Base-by-base conservation (phyloP, 306 rosid species). In the Cicer judaicum region DNA sequence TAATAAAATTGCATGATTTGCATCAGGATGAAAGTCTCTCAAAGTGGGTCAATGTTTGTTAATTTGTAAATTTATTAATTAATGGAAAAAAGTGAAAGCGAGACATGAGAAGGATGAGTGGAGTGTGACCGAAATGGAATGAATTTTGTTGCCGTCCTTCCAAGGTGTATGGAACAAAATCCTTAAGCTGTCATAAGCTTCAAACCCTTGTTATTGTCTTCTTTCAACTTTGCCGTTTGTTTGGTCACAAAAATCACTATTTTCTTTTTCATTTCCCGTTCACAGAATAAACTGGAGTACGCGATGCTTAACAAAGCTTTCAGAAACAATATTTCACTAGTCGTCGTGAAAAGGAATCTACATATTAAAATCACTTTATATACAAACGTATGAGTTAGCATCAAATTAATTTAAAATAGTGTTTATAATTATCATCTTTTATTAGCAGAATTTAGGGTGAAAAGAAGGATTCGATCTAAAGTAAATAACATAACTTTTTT, bases 101-200 rank as follows among this genome's bases (percentile, higher is more conserved):
- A 66, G 60, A 72, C 38, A 8, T 13, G 79, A 57, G 38, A 3
- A 34, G 10, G 56, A 6, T 11, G 52, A 77, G 44, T 49, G 42
- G 70, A 56, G 50, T 62, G 75, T 24, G 59, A 73, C 75, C 59
- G 29, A 67, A 66, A 7, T 15, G 12, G 15, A 42, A 38, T 6
- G 40, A 24, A 38, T 36, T 66, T 65, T 19, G 39, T 68, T 69
- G 80, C 77, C 65, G 72, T 69, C 63, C 68, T 75, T 78, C 83
- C 83, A 39, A 4, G 77, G 57, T 53, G 65, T 53, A 73, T 78
- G 86, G 80, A 73, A 78, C 47, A 67, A 73, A 73, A 67, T 42
- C 64, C 15, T 10, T 34, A 34, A 11, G 34, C 54, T 77, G 61
- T 77, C 80, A 9, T 59, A 8, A 13, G n/a, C 18, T 74, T 68